phyloP scores from a whole-genome alignment of 345 rosid species.

The Psidium guajava region DNA sequence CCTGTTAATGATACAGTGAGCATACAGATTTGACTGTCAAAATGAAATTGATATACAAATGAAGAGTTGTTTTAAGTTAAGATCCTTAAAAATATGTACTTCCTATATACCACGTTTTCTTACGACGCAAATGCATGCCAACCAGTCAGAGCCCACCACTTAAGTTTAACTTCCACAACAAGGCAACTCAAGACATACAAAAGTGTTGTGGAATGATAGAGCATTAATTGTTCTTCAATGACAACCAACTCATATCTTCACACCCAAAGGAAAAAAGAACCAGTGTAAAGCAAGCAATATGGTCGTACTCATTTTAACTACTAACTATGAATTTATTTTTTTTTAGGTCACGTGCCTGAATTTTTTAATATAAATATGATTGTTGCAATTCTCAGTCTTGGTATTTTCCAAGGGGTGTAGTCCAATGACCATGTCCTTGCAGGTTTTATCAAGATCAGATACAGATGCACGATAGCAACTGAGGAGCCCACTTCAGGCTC shows the following conservation, averaged over 20 bases:
- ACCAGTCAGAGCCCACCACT: background rate
- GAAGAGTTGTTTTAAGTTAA: background rate
- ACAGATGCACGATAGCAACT: background rate
- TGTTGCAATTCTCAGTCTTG: background rate
- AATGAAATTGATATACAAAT: background rate
- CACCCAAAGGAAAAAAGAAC: background rate
- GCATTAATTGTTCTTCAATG: background rate
- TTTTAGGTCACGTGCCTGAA: background rate
- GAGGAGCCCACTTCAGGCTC: background rate
- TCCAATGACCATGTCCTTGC: background rate
- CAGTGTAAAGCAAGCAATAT: background rate
- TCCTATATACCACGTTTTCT: background rate
- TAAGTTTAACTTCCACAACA: background rate
- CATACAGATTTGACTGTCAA: background rate
- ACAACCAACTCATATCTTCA: background rate
- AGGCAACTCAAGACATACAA: background rate
- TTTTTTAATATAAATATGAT: background rate
- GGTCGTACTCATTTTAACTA: background rate
- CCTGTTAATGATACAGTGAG: constrained; percentile 27
- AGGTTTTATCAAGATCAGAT: background rate
- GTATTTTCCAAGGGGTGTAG: background rate
- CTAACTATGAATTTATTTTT: background rate
- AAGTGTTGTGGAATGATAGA: background rate
- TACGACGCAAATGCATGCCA: background rate
- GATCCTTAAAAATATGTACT: background rate